Percentiles rank a stretch among this genome's conserved stretches.
Conservation (phyloP, 1,284 basidiomycete species). For the Inonotus obliquus region DNA sequence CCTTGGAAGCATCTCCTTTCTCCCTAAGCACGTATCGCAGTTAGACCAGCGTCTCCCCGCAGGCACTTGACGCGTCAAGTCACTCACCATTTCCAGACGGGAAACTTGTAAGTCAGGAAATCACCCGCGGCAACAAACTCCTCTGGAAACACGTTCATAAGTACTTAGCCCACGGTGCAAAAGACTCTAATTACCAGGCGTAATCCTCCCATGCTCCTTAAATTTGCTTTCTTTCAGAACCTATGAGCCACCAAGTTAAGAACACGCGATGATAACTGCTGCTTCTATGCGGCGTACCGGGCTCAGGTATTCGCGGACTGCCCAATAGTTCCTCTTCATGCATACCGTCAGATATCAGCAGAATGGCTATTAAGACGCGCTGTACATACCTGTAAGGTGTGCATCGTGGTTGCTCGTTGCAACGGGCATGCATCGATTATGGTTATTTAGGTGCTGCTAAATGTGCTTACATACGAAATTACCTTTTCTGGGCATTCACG, state of each 20-base stretch:
- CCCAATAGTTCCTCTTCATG: slow-evolving; percentile 77
- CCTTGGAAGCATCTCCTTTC: slow-evolving; percentile 79
- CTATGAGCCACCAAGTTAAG: slow-evolving; percentile 37
- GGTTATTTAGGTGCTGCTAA: background rate
- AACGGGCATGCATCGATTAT: slow-evolving; percentile 11
- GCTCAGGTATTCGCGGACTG: slow-evolving; percentile 93
- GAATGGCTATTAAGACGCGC: background rate
- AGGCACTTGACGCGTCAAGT: background rate
- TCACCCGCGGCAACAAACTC: slow-evolving; percentile 96
- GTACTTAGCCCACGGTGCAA: slow-evolving; percentile 14
- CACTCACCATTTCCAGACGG: slow-evolving; percentile 87
- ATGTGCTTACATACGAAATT: slow-evolving; percentile 6
- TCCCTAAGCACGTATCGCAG: slow-evolving; percentile 52
- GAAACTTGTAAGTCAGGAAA: slow-evolving; percentile 93
- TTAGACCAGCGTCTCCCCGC: slow-evolving; percentile 4
- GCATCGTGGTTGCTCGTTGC: slow-evolving; percentile 16
- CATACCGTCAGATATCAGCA: slow-evolving; percentile 12
- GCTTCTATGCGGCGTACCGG: slow-evolving; percentile 56
- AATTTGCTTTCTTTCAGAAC: slow-evolving; percentile 98
- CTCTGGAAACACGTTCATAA: slow-evolving; percentile 48
- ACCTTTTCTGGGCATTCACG: background rate
- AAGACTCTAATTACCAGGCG: slow-evolving; percentile 66
- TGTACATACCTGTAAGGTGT: slow-evolving; percentile 11
- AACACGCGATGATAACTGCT: slow-evolving; percentile 26
- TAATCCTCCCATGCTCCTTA: slow-evolving; percentile 96